phyloP scores from a whole-genome alignment of 768 basidiomycete genomes.

The Sarcomyxa edulis region DNA sequence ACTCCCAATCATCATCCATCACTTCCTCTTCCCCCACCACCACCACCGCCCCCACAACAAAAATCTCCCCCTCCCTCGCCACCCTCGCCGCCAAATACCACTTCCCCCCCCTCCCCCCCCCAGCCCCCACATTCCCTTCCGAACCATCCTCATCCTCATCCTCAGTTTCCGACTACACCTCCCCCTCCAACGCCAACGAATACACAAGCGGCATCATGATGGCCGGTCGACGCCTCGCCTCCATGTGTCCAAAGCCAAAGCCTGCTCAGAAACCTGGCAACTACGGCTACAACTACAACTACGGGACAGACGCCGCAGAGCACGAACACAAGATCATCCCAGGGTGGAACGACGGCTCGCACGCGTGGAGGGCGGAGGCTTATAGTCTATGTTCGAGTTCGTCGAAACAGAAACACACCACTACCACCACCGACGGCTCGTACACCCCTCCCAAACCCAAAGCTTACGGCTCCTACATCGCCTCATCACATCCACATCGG shows the following conservation, averaged over 20 bases:
- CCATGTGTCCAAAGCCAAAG: conserved; percentile 36
- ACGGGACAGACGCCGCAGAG: conserved; percentile 22
- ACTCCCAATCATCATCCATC: conserved; percentile 12
- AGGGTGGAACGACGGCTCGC: conserved; percentile 65
- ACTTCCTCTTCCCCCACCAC: conserved; percentile 30
- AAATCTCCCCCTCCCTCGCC: conserved; percentile 22
- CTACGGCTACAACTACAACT: no score
- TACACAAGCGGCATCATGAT: conserved; percentile 66
- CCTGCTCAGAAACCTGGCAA: no score
- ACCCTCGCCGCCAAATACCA: conserved; percentile 30
- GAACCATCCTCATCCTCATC: conserved; percentile 13
- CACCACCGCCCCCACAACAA: conserved; percentile 24
- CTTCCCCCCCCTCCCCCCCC: conserved; percentile 51
- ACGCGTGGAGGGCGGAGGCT: conserved; percentile 62
- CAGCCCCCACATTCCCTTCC: conserved; percentile 35
- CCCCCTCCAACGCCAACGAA: conserved; percentile 25
- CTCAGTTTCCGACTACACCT: conserved; percentile 25
- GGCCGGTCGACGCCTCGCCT: conserved; percentile 51
- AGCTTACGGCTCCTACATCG: conserved; percentile 40
- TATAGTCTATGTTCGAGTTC: conserved; percentile 49
- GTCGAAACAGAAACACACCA: no score
- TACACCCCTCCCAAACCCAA: conserved; percentile 25
- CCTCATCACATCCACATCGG: conserved; percentile 49
- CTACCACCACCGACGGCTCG: conserved; percentile 16
- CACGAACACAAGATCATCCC: conserved; percentile 41